Evolutionary conservation across 768 basidiomycete species (phyloP), one percentile per base, ranked within the genome.

Genomic region (Mycena albidolilacea): DNA sequence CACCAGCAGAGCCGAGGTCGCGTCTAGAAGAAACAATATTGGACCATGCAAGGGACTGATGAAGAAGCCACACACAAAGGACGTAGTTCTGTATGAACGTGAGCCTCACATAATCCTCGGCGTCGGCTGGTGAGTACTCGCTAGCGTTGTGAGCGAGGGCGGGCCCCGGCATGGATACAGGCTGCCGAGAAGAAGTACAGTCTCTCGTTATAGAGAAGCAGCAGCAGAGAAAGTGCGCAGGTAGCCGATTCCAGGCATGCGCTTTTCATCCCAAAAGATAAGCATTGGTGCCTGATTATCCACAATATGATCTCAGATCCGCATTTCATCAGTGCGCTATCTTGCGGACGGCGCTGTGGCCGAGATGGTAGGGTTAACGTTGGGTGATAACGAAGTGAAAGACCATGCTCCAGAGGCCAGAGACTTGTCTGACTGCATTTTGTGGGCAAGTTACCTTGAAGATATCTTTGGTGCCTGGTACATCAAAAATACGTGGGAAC

Each of bases 1-100:
- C 9, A 80, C 69, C 59, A 78, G 61, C 35, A 84, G 70, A 8
- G 69, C 62, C 48, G 80, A 57, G 3, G 79, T 77, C 0, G 81
- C 79, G 37, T 80, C 84, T 81, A 38, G 43, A n/a, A 17, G 15
- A 12, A 0, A 17, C n/a, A 35, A 59, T n/a, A 38, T 64, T 23
- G 38, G 67, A 63, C 19, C 3, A 23, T 23, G 15, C 8, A 59
- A 17, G 55, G 41, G 9, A 38, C 7, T 46, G 44, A 61, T 38
- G 35, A 8, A 50, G 41, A 38, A 54, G 10, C n/a, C 35, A 59
- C 69, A 14, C 6, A 74, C 73, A 70, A 3, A 70, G 15, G 38
- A 74, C 63, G 17, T 66, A 74, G 52, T 74, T 74, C 37, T 67
- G 46, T 1, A 35, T 70, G 73, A 74, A 21, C 44, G 73, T 70